Evolutionary conservation across 805 yeast species (phyloP).

Genomic region (Starmerella apicola): DNA sequence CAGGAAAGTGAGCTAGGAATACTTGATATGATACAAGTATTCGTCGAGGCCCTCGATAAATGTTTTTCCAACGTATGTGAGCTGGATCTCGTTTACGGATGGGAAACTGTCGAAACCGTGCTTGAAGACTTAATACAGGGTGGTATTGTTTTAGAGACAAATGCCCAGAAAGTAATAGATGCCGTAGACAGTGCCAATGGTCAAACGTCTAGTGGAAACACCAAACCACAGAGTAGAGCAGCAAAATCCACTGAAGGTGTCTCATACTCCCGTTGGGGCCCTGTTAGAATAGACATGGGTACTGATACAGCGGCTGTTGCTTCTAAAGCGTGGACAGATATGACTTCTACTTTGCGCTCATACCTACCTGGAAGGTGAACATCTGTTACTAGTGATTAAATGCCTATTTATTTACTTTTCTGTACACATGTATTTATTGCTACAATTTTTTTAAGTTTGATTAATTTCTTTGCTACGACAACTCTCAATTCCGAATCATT

Average conservation of each 20-base stretch:
- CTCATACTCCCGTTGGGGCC: slow-evolving; percentile 1
- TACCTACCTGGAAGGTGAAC: slow-evolving; percentile 13
- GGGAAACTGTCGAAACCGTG: slow-evolving; percentile 92
- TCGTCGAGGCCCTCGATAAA: slow-evolving; percentile 85
- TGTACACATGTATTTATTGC: too few species aligned
- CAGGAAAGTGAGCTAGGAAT: slow-evolving; percentile 93
- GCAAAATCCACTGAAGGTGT: slow-evolving; percentile 3
- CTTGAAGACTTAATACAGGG: slow-evolving; percentile 83
- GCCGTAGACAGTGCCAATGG: slow-evolving; percentile 33
- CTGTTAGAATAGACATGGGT: neutral
- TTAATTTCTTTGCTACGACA: too few species aligned
- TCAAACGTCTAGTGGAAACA: slow-evolving; percentile 15
- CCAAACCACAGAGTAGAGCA: neutral
- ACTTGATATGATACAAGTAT: slow-evolving; percentile 85
- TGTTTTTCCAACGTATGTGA: slow-evolving; percentile 94
- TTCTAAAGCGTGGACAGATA: slow-evolving; percentile 17
- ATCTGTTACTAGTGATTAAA: too few species aligned
- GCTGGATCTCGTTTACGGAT: slow-evolving; percentile 91
- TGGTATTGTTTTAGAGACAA: slow-evolving; percentile 95
- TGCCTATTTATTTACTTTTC: too few species aligned
- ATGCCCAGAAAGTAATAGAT: slow-evolving; percentile 63
- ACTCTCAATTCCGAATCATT: too few species aligned
- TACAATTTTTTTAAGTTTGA: too few species aligned
- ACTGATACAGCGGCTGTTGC: slow-evolving; percentile 19
- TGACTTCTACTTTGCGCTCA: slow-evolving; percentile 19